Conservation (phyloP, 1,284 basidiomycete genomes). For the Ustilago xerochloae region DNA sequence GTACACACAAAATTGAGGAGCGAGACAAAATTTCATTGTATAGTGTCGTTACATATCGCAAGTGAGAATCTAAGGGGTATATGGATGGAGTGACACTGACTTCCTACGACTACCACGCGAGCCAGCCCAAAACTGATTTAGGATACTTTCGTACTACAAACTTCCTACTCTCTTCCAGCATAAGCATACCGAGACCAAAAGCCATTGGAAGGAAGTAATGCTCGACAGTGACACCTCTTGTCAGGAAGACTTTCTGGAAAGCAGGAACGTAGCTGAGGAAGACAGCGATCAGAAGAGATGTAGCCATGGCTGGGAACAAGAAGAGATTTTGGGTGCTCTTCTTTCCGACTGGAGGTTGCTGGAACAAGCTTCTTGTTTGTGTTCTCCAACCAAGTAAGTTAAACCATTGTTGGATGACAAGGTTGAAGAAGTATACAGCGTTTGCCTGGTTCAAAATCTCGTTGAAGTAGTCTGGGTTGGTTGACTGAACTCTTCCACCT, state of each 20-base stretch:
- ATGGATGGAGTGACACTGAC: too few species aligned
- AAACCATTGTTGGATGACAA: constrained; percentile 78
- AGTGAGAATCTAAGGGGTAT: too few species aligned
- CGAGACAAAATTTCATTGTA: too few species aligned
- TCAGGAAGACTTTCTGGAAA: constrained; percentile 30
- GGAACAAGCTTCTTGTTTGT: constrained; percentile 69
- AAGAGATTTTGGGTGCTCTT: constrained; percentile 33
- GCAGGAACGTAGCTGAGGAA: constrained; percentile 48
- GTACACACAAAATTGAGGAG: too few species aligned
- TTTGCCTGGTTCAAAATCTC: constrained; percentile 69
- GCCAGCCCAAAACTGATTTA: constrained; percentile 43
- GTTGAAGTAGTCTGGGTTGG: constrained; percentile 65
- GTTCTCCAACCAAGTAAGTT: constrained; percentile 70
- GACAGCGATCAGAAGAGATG: constrained; percentile 43
- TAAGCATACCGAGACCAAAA: constrained; percentile 68
- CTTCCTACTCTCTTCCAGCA: constrained; percentile 66
- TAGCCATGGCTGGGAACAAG: constrained; percentile 46
- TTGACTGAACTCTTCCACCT: constrained; percentile 66
- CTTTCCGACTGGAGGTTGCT: constrained; percentile 43
- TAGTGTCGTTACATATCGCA: too few species aligned
- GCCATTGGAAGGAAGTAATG: constrained; percentile 72
- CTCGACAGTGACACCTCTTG: constrained; percentile 70
- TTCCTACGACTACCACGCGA: constrained; percentile 66
- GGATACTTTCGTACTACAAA: constrained; percentile 50
- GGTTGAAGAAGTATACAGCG: constrained; percentile 72